Evolutionary conservation across 2,329 filamentous ascomycete genomes (phyloP), one percentile per base, ranked within the genome.

Genomic region (Epichloe elymi): DNA sequence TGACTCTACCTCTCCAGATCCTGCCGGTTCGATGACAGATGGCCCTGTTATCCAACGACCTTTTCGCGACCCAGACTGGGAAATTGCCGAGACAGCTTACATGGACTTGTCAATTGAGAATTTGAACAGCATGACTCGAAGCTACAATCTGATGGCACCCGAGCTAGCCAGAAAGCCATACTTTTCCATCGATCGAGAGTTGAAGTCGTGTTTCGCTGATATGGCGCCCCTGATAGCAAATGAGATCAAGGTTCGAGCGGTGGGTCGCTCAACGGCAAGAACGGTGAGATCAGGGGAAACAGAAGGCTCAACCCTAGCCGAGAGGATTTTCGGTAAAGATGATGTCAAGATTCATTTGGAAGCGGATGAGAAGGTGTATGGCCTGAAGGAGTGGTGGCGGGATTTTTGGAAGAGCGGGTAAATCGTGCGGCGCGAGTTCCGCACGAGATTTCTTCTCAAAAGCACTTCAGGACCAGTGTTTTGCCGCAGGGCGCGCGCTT

Each of bases 71-170:
- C 70, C 80, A 0, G 69, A 76, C 1, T 96, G 91, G 85, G 78
- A 93, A 56, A 68, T 73, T 19, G 76, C 79, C 5, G 88, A 97
- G 65, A 69, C 71, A 3, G 74, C 82, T 6, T 97, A 95, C 68
- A 81, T 90, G 63, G 79, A 77, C 39, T 75, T 93, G 5, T 80
- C 87, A 5, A 78, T 98, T 56, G 76, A 78, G 45, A 81, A 87
- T 51, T 79, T 97, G 51, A 97, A 97, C 67, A 67, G 70, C 33
- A 74, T 94, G 46, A 85, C 88, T 7, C 80, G 93, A 26, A 86
- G 86, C 14, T 98, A 98, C 72, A 97, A 97, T 60, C 78, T 97
- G 3, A 91, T 95, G 82, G 91, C 93, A 0, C 93, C 93, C 0
- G 84, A 88, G 50, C 75, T 95, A 2, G 90, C 91, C 2, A 94